These are phyloP conservation scores for Neurospora sp. DNA, from an alignment of 495 filamentous ascomycete species.

Conservation along the genomic window DNA sequence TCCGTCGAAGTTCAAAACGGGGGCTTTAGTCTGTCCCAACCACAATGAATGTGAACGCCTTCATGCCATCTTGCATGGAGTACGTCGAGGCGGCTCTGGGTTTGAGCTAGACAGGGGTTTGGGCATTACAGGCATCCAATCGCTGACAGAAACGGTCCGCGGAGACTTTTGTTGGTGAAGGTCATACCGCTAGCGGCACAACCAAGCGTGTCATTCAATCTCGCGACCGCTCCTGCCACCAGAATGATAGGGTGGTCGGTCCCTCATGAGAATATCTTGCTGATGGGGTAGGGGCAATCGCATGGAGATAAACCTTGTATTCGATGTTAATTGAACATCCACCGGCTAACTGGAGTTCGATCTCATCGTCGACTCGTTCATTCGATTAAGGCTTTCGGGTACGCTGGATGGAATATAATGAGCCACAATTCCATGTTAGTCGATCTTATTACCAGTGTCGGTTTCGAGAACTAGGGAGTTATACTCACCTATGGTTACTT, in stretches of 20 bases:
- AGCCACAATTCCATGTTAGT: neutral
- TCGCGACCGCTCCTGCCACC: neutral
- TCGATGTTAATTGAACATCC: neutral
- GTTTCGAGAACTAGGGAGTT: neutral
- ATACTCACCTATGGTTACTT: neutral
- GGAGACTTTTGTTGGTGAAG: constrained; percentile 14
- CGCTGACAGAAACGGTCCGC: constrained; percentile 12
- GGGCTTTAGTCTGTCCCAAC: neutral
- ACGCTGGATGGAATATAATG: neutral
- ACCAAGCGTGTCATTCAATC: constrained; percentile 11
- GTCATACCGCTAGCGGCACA: constrained; percentile 9
- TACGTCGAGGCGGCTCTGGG: constrained; percentile 16
- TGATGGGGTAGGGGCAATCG: neutral
- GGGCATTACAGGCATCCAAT: constrained; percentile 13
- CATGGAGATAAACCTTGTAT: neutral
- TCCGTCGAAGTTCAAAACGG: neutral
- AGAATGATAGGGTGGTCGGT: neutral
- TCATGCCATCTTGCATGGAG: constrained; percentile 5
- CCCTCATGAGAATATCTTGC: neutral
- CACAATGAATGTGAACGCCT: neutral
- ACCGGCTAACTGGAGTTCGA: neutral
- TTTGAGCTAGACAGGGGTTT: constrained; percentile 26
- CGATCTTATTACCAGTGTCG: neutral
- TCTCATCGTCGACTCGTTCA: neutral
- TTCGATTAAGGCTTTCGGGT: neutral